Base-by-base conservation (phyloP, 169 alveolate genomes). In the Cryptosporidium andersoni region DNA sequence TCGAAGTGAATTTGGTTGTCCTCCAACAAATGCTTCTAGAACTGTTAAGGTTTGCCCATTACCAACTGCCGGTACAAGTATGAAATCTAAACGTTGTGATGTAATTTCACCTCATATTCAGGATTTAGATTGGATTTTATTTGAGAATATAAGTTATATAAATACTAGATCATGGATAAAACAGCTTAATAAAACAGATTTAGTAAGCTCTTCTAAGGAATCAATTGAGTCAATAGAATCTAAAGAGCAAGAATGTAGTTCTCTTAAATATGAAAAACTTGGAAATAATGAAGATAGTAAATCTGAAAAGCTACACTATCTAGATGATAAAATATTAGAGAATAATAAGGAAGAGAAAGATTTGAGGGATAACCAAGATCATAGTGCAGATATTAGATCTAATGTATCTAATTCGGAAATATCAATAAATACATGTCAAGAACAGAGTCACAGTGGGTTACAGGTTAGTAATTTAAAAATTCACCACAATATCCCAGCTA, bases 1-100 rank as follows among this genome's bases (percentile, higher is more conserved):
- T 58, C 55, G 85, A 58, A 60, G 85, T 58, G 85, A 74, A 58
- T 49, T 74, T 2, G 85, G 85, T 5, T 74, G 85, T 55, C 53
- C 60, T 47, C 85, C 85, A 2, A 74, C 85, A 11, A 74, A 74
- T 60, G 66, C 85, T n/a, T 16, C 25, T n/a, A 74, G 85, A 42
- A 74, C 85, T n/a, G 68, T 74, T 3, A 74, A 74, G 40, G 85
- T 74, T n/a, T 74, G 85, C 43, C 85, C 85, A 11, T 74, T 74
- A 39, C 85, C 85, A 7, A 58, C 85, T 34, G 85, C 85, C 6
- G 85, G 85, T 14, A 58, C 67, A 42, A 58, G 74, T 16, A 74
- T 74, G 85, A 74, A 74, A 48, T 74, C 85, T 9, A 74, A 74
- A 4, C 40, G 63, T 45, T 74, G 74, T 2, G 85, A 74, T 42